Evolutionary conservation across 129 eudicot genomes (phyloP), one percentile per base, ranked within the genome.

Genomic region (Glebionis coronaria): DNA sequence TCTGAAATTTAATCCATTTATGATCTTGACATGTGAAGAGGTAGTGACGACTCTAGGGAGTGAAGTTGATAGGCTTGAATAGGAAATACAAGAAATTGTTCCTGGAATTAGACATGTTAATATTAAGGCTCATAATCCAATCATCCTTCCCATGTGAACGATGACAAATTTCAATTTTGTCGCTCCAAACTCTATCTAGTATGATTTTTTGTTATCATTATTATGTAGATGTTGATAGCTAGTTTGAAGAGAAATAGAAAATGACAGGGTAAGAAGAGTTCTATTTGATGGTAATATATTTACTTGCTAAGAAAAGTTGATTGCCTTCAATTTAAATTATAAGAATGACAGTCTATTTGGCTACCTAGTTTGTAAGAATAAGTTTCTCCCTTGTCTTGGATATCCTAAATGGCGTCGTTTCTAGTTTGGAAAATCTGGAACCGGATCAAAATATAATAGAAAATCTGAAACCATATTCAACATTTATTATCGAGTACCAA

Each of bases 91-190:
- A 52, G 90, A 84, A 45, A 82, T 92, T 18, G 96, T 92, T 44
- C 98, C 98, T 47, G 98, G 98, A 16, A 93, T 93, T 71, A 85
- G 83, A 77, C 98, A 91, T 52, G 96, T 91, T 18, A 96, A 88
- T 70, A 91, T 91, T 9, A 96, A 91, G 67, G 98, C 96, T 50
- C 96, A 92, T 65, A 88, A 88, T 68, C 98, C 96, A 16, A 75
- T 87, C 70, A 56, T 73, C 68, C 92, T 79, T 27, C 38, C 81
- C 12, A 81, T 82, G 42, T 78, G 78, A 87, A 44, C 46, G 0
- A 38, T 61, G 70, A 51, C 27, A 44, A 15, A 21, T 44, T 1
- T 68, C 44, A 44, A 50, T 25, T 35, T 55, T 44, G n/a, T 42
- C 38, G 31, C 71, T n/a, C 35, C 49, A 67, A 31, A 71, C 23